Evolutionary conservation across 1,284 basidiomycete species (phyloP).

Genomic region (Cutaneotrichosporon sp.): DNA sequence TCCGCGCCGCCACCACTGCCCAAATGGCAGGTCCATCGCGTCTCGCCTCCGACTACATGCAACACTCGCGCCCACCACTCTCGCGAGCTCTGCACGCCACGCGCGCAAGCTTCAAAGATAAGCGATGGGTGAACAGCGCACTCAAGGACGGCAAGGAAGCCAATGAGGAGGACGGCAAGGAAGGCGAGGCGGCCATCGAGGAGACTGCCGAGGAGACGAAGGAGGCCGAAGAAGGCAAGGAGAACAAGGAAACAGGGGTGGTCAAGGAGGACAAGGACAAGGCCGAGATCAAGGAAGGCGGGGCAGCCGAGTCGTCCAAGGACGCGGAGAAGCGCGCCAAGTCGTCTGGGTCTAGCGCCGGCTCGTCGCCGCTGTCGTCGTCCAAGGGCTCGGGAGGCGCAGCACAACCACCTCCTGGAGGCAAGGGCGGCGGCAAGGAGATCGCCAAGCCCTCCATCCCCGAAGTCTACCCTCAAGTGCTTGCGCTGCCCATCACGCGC

Average conservation of each 20-base stretch:
- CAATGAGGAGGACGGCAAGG: conserved; percentile 28
- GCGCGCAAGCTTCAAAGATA: conserved; percentile 36
- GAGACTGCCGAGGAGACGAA: conserved; percentile 7
- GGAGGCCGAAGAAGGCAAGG: conserved; percentile 13
- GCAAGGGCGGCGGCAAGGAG: conserved; percentile 36
- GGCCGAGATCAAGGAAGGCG: conserved; percentile 6
- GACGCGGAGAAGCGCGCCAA: conserved; percentile 5
- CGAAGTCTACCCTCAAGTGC: conserved; percentile 86
- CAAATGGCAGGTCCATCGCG: conserved; percentile 31
- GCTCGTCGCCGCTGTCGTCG: conserved; percentile 15
- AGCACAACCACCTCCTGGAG: conserved; percentile 10
- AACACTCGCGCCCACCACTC: conserved; percentile 6
- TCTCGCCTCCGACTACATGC: conserved; percentile 16
- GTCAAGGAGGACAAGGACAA: conserved; percentile 16
- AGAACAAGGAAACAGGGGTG: conserved; percentile 11
- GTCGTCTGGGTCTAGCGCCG: conserved; percentile 16
- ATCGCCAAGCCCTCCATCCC: conserved; percentile 74
- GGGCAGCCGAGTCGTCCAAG: conserved; percentile 13
- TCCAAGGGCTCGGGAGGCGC: conserved; percentile 10
- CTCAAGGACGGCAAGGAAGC: conserved; percentile 21
- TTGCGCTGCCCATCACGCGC: conserved; percentile 93
- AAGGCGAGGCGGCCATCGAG: conserved; percentile 5
- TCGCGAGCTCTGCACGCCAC: conserved; percentile 31
- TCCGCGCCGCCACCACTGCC: not conserved
- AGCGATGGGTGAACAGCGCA: conserved; percentile 47